Evolutionary conservation across 306 rosid species (phyloP).

Genomic region (Castanea mollissima): DNA sequence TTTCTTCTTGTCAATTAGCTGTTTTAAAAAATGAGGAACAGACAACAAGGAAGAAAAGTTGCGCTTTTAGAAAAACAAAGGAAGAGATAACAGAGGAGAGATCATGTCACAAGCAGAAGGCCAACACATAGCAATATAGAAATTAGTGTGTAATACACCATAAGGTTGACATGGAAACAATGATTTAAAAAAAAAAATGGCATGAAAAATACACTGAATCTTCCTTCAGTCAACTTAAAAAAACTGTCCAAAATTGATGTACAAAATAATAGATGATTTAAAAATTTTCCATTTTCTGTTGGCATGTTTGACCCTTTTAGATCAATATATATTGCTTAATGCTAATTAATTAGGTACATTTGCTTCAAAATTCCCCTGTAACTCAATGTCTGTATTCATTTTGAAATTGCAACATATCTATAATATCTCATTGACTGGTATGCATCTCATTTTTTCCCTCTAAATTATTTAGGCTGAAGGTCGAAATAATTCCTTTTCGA

Average conservation of each 20-base stretch:
- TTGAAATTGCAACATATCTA: neutral
- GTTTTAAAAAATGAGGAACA: neutral
- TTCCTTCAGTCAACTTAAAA: neutral
- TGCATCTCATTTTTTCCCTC: neutral
- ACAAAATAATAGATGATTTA: neutral
- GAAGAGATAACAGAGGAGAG: constrained; percentile 2
- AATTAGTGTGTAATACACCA: constrained; percentile 4
- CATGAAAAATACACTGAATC: neutral
- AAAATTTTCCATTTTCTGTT: neutral
- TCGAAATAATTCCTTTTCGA: constrained; percentile 40
- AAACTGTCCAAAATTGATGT: neutral
- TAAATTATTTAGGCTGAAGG: constrained; percentile 60
- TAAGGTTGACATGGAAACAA: constrained; percentile 2
- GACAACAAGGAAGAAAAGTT: neutral
- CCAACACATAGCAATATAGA: neutral
- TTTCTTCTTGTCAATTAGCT: neutral
- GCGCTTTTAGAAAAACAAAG: neutral
- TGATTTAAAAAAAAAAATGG: neutral
- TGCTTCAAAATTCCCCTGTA: neutral
- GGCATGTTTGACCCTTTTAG: neutral
- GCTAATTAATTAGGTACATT: neutral
- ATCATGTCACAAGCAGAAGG: constrained; percentile 19
- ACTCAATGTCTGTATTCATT: neutral
- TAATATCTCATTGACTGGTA: neutral
- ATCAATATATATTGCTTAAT: neutral